phyloP scores from a whole-genome alignment of 2,329 filamentous ascomycete genomes.

The Arthroderma uncinatum region DNA sequence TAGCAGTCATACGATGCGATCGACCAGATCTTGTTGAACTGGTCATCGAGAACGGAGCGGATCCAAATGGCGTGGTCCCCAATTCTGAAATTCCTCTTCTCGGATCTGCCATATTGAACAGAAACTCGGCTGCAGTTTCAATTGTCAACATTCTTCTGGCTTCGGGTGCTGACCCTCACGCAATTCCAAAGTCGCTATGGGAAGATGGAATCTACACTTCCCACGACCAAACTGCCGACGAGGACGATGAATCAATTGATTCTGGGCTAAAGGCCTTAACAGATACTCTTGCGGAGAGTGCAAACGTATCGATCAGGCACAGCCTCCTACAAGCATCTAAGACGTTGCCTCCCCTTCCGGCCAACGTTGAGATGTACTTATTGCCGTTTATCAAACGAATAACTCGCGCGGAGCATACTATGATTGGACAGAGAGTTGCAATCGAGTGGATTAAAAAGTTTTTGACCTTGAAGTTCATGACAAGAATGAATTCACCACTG shows the following conservation, averaged over 20 bases:
- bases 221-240: not conserved
- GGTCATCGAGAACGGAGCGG: conserved; percentile 13
- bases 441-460: conserved; percentile 7
- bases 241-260: conserved; percentile 4
- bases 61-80: conserved; percentile 11
- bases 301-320: conserved; percentile 9
- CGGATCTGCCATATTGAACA: conserved; percentile 11
- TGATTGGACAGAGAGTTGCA: conserved; percentile 12
- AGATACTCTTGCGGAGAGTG: conserved; percentile 1
- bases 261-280: not conserved
- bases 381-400: not conserved
- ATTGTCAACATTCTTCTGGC: conserved; percentile 10
- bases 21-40: conserved; percentile 10
- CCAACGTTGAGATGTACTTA: not conserved
- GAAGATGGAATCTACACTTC: not conserved
- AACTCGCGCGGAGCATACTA: not conserved
- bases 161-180: conserved; percentile 11
- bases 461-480: conserved; percentile 7
- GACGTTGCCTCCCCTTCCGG: not conserved
- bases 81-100: conserved; percentile 10
- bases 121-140: conserved; percentile 3
- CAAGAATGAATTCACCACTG: conserved; percentile 1
- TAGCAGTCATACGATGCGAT: conserved; percentile 9
- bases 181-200: conserved; percentile 11
- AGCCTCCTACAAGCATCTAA: conserved; percentile 7